These are phyloP conservation scores for Talaromyces sp. DNA, from an alignment of 2,329 filamentous ascomycete genomes.

Conservation along the genomic window DNA sequence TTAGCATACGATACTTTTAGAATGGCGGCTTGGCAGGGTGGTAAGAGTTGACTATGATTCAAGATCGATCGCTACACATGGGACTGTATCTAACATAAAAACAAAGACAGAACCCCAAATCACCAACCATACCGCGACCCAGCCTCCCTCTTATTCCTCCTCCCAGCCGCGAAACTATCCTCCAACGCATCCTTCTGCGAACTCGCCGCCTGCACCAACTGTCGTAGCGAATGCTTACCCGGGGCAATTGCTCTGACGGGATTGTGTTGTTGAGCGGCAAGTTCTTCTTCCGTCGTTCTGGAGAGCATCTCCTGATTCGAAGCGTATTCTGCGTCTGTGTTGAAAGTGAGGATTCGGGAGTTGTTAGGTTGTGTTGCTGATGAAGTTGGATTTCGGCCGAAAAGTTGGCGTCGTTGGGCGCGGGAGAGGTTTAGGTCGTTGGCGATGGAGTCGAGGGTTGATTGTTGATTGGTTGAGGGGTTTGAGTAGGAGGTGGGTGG, in stretches of 20 bases:
- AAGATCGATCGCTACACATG: no score
- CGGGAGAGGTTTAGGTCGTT: slow-evolving; percentile 74
- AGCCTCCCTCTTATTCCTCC: slow-evolving; percentile 74
- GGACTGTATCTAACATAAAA: no score
- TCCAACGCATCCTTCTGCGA: slow-evolving; percentile 83
- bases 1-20: background rate
- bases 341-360: slow-evolving; percentile 76
- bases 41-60: no score
- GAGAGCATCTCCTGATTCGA: slow-evolving; percentile 75
- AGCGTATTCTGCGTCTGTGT: slow-evolving; percentile 81
- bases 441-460: slow-evolving; percentile 66
- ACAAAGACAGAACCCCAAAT: slow-evolving; percentile 8
- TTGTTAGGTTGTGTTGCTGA: slow-evolving; percentile 43
- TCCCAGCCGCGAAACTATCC: slow-evolving; percentile 82
- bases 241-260: slow-evolving; percentile 78
- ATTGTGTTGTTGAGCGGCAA: slow-evolving; percentile 61
- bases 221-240: slow-evolving; percentile 83
- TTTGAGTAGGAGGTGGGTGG: slow-evolving; percentile 6
- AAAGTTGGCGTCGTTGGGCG: slow-evolving; percentile 74
- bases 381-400: slow-evolving; percentile 60
- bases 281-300: slow-evolving; percentile 57
- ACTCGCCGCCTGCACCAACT: slow-evolving; percentile 78
- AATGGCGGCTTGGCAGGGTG: no score
- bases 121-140: slow-evolving; percentile 81
- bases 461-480: slow-evolving; percentile 32